Conservation (phyloP, 1,284 basidiomycete species). For the Puccinia horiana region DNA sequence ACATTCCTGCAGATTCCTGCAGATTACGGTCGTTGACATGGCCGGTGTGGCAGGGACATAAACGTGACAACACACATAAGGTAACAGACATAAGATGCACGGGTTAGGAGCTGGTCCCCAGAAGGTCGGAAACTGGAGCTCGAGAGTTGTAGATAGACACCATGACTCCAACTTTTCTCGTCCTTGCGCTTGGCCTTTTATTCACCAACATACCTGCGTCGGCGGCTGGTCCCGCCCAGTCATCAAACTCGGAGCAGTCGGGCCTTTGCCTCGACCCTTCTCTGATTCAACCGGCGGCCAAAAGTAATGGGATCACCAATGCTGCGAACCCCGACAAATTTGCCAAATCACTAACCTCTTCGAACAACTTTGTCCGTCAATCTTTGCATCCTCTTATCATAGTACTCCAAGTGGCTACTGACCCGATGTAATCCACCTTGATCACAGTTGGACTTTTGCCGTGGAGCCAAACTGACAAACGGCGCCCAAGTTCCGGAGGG, state of each 20-base stretch:
- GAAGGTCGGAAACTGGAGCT: no score
- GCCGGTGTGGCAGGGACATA: no score
- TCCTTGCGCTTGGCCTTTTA: background rate
- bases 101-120: no score
- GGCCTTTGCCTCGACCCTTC: slow-evolving; percentile 36
- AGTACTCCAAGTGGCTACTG: background rate
- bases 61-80: no score
- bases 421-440: background rate
- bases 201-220: background rate
- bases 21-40: no score
- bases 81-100: no score
- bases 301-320: slow-evolving; percentile 19
- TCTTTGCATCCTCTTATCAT: background rate
- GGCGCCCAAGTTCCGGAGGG: slow-evolving; percentile 32
- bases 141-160: no score
- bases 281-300: slow-evolving; percentile 11
- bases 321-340: slow-evolving; percentile 26
- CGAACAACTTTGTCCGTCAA: slow-evolving; percentile 40
- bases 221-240: background rate
- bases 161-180: background rate
- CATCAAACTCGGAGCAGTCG: background rate
- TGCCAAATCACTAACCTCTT: slow-evolving; percentile 25
- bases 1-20: no score
- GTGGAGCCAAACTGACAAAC: slow-evolving; percentile 27
- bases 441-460: slow-evolving; percentile 36